These are phyloP conservation scores for Chrysanthemum lavandulifolium DNA, from an alignment of 129 eudicot species.

Conservation along the genomic window DNA sequence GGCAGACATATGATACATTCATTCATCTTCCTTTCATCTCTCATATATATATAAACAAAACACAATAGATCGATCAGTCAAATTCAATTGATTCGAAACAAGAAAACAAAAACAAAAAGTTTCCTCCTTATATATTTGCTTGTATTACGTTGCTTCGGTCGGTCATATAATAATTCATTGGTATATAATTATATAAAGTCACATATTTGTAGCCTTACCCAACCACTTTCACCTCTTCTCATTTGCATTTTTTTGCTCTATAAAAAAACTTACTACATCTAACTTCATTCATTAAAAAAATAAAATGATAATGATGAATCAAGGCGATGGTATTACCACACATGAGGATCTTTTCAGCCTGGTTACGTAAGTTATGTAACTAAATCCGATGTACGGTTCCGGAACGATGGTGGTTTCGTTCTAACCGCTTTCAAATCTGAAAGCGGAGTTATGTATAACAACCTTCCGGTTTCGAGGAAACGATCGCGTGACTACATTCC, in stretches of 20 bases:
- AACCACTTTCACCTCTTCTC: no score
- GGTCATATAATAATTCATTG: not conserved
- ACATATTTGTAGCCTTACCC: no score
- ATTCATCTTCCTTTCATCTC: not conserved
- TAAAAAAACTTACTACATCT: not conserved
- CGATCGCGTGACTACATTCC: conserved; percentile 1
- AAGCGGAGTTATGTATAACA: conserved; percentile 1
- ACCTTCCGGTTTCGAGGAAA: conserved; percentile 20
- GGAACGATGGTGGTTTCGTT: not conserved
- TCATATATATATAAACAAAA: not conserved
- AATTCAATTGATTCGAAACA: not conserved
- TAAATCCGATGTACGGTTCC: conserved; percentile 8
- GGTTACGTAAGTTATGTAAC: no score
- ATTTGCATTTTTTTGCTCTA: conserved; percentile 19
- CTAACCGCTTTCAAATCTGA: not conserved
- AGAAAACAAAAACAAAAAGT: conserved; percentile 5
- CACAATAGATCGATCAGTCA: no score
- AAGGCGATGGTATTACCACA: not conserved
- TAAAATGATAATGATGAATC: not conserved
- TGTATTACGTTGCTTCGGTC: not conserved
- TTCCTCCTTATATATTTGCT: conserved; percentile 3
- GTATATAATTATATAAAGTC: not conserved
- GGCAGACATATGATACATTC: conserved; percentile 15
- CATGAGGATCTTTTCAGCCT: not conserved
- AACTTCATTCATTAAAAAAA: not conserved